Percentiles rank a stretch among this genome's conserved stretches.
Conservation (phyloP, 2,329 filamentous ascomycete genomes). For the Colletotrichum liaoningense region DNA sequence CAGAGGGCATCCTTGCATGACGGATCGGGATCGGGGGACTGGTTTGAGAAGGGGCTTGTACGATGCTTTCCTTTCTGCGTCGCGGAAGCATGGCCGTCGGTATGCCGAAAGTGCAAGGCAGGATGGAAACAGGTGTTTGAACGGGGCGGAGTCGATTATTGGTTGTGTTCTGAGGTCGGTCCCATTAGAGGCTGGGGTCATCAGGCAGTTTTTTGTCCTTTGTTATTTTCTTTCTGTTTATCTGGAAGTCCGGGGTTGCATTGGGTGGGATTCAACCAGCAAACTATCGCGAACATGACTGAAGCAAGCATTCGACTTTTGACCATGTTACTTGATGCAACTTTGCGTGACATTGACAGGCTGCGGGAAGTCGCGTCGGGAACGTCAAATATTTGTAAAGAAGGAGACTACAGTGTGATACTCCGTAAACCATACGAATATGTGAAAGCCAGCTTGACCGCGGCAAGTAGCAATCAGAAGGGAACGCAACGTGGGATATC, state of each 20-base stretch:
- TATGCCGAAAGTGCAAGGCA: slow-evolving; percentile 15
- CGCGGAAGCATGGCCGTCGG: slow-evolving; percentile 30
- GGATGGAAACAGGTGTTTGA: slow-evolving; percentile 29
- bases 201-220: neutral
- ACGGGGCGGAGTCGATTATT: slow-evolving; percentile 28
- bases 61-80: slow-evolving; percentile 30
- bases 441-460: too few relatives aligned
- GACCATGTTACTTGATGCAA: neutral
- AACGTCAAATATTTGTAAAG: neutral
- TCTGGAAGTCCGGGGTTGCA: slow-evolving; percentile 24
- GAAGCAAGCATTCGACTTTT: slow-evolving; percentile 18
- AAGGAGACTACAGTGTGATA: too few relatives aligned
- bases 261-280: slow-evolving; percentile 34
- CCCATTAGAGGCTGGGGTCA: slow-evolving; percentile 27
- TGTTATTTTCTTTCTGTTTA: neutral
- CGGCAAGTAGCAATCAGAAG: too few relatives aligned
- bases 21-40: slow-evolving; percentile 28
- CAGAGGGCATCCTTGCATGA: slow-evolving; percentile 34
- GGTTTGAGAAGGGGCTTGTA: slow-evolving; percentile 27
- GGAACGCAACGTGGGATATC: too few relatives aligned
- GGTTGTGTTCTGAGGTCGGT: slow-evolving; percentile 24
- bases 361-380: neutral
- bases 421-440: too few relatives aligned
- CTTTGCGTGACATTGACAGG: neutral
- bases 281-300: slow-evolving; percentile 32